phyloP scores from a whole-genome alignment of 805 yeast species.

The Danielia oregonensis region DNA sequence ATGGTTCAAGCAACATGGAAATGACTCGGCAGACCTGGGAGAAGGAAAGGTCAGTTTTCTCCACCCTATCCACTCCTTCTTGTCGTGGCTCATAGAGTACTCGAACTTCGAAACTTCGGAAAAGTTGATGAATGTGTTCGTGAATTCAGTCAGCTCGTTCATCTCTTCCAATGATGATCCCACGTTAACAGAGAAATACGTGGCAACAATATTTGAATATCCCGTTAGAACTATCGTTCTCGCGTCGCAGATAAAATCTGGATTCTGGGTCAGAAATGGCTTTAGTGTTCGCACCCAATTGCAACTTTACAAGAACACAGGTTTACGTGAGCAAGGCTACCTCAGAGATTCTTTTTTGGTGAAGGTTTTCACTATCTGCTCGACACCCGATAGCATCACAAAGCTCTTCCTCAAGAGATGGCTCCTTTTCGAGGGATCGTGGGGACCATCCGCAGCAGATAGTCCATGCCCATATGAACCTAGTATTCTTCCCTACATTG shows the following conservation, averaged over 20 bases:
- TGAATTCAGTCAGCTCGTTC: background rate
- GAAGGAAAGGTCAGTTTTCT: constrained; percentile 59
- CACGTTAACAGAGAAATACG: background rate
- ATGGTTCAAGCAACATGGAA: constrained; percentile 8
- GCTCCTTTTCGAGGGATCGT: constrained; percentile 45
- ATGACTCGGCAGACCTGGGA: constrained; percentile 9
- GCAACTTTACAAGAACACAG: constrained; percentile 71
- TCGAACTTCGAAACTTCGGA: constrained; percentile 25
- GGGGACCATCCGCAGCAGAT: constrained; percentile 14
- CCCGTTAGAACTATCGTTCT: constrained; percentile 75
- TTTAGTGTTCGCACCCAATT: constrained; percentile 73
- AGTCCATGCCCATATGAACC: constrained; percentile 35
- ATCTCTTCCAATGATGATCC: background rate
- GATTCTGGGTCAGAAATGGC: constrained; percentile 95
- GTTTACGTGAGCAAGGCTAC: constrained; percentile 79
- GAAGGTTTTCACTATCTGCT: constrained; percentile 55
- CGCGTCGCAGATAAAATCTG: constrained; percentile 79
- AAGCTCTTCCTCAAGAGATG: constrained; percentile 64
- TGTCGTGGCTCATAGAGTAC: constrained; percentile 68
- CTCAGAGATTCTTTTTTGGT: constrained; percentile 71
- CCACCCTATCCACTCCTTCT: constrained; percentile 75
- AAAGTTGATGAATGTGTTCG: background rate
- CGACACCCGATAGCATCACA: constrained; percentile 53
- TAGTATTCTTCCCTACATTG: constrained; percentile 53
- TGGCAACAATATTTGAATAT: constrained; percentile 54